A percentile compares a stretch with the other conserved stretches of the same genome.
Conservation (phyloP, 345 rosid species). For the Melastoma malabathricum region DNA sequence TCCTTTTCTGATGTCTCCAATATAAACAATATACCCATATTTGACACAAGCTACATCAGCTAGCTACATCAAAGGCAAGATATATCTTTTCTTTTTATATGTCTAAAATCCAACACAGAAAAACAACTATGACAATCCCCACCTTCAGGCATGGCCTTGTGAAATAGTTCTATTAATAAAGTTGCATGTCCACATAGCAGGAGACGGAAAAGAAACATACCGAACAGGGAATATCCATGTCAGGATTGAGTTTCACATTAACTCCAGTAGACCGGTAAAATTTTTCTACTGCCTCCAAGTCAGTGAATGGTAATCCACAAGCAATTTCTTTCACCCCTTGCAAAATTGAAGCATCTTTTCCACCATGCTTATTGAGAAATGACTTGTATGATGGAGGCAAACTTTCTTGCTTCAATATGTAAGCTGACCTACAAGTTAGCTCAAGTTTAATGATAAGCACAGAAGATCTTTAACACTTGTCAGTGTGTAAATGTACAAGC, state of each 20-base stretch:
- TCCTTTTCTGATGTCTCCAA: no score
- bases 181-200: background rate
- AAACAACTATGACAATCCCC: background rate
- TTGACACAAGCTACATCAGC: no score
- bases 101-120: no score
- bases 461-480: no score
- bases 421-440: slow-evolving; percentile 51
- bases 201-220: slow-evolving; percentile 24
- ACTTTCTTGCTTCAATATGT: slow-evolving; percentile 75
- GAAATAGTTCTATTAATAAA: no score
- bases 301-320: slow-evolving; percentile 47
- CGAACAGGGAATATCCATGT: slow-evolving; percentile 74
- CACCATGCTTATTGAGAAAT: slow-evolving; percentile 81
- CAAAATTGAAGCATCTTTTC: slow-evolving; percentile 50
- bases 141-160: background rate
- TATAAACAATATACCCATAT: no score
- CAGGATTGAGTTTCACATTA: slow-evolving; percentile 63
- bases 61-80: no score
- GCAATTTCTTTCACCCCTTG: slow-evolving; percentile 75
- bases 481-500: no score
- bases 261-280: slow-evolving; percentile 57
- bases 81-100: no score
- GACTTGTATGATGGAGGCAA: slow-evolving; percentile 87
- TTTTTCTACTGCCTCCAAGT: slow-evolving; percentile 53
- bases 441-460: no score